Base-by-base conservation (phyloP, 176 grass and related monocot genomes). In the Musa troglodytarum region DNA sequence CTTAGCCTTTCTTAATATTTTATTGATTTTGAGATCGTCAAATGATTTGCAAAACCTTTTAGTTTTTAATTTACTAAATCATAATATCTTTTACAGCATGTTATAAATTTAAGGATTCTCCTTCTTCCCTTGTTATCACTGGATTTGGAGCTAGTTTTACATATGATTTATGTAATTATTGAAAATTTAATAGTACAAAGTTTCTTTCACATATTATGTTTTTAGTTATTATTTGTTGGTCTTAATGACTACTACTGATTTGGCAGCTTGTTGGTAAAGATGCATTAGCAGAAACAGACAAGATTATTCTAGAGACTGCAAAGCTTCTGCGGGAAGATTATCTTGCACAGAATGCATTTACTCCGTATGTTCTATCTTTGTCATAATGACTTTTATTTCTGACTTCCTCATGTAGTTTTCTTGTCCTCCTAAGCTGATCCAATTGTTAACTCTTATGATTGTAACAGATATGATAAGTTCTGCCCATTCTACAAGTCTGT, bases 401-500 rank as follows among this genome's bases (percentile, higher is more conserved):
- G 14, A 67, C 76, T 86, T 63, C 17, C 12, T 54, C 72, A 25
- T 64, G 12, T 72, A 11, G 34, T 34, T 43, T 49, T 12, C 11
- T 51, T 55, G 54, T 71, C 43, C 23, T 23, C 63, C 9, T 63
- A 58, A 54, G 63, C 68, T 81, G 65, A 81, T 58, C n/a, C 20
- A 2, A 16, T 34, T 6, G 9, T n/a, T 1, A 55, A 54, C 28
- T 69, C 34, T 69, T 25, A 34, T 76, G 22, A 57, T 70, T 74
- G 22, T 54, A 13, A 82, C 82, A 96, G 92, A 84, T 96, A 96
- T 65, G 92, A 96, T 77, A 96, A 96, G 68, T 96, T 79, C 51
- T 96, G 92, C 62, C 88, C 92, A 63, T 96, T 96, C 82, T 96
- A 96, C 80, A 96, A 96, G 83, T 96, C 92, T 10, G 88, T 96